Conservation (phyloP, 805 yeast genomes). For the Wickerhamomyces strasburgensis region DNA sequence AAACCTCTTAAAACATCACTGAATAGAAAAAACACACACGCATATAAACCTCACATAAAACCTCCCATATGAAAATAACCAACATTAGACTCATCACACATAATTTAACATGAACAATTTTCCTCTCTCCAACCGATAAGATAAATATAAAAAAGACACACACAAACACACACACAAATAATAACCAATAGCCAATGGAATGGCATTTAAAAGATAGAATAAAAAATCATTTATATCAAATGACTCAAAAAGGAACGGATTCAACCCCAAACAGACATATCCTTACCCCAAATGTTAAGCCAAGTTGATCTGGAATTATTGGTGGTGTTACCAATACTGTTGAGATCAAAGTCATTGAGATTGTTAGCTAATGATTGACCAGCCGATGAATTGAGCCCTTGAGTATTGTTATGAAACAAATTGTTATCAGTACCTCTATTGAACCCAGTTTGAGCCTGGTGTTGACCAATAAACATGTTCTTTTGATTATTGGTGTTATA, state of each 20-base stretch:
- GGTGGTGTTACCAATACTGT: conserved; percentile 4
- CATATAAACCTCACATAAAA: no score
- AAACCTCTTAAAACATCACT: no score
- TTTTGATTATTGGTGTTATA: no score
- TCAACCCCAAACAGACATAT: conserved; percentile 28
- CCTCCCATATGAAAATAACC: no score
- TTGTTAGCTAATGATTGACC: not conserved
- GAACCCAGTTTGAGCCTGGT: not conserved
- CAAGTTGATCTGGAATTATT: conserved; percentile 11
- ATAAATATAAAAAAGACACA: not conserved
- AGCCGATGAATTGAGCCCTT: not conserved
- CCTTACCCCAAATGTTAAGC: conserved; percentile 28
- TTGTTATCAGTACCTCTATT: conserved; percentile 6
- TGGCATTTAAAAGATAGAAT: not conserved
- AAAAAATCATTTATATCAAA: no score
- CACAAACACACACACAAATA: not conserved
- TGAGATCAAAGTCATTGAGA: conserved; percentile 3
- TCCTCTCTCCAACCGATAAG: no score
- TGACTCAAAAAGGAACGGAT: not conserved
- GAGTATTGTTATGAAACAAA: not conserved
- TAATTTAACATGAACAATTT: no score
- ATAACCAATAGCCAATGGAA: not conserved
- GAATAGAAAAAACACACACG: no score
- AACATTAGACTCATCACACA: no score
- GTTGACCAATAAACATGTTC: not conserved